phyloP scores from a whole-genome alignment of 1,284 basidiomycete genomes.

The Puccinia polysora region DNA sequence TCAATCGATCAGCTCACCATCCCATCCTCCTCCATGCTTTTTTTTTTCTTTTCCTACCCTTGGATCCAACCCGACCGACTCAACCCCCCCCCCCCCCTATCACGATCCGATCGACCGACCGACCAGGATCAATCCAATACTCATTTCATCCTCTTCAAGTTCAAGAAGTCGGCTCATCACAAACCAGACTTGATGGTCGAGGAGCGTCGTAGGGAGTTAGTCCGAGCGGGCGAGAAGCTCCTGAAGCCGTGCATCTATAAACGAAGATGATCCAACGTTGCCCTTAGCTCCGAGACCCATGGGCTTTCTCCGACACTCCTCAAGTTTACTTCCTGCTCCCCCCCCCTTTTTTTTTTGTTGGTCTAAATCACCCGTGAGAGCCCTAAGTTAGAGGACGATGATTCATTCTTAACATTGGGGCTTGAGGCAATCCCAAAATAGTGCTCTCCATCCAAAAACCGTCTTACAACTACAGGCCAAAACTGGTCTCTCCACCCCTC shows the following conservation, averaged over 20 bases:
- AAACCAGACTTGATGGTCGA: conserved; percentile 56
- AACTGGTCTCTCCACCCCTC: too few relatives aligned
- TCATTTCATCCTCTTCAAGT: conserved; percentile 82
- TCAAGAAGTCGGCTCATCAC: conserved; percentile 62
- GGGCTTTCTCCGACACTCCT: too few relatives aligned
- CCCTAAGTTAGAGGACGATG: too few relatives aligned
- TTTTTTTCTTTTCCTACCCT: neutral
- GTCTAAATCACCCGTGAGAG: too few relatives aligned
- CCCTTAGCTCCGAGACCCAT: too few relatives aligned
- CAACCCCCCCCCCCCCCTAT: neutral
- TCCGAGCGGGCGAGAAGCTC: conserved; percentile 61
- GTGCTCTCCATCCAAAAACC: too few relatives aligned
- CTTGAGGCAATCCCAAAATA: too few relatives aligned
- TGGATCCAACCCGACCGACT: neutral
- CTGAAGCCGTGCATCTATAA: conserved; percentile 97
- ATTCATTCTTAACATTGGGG: too few relatives aligned
- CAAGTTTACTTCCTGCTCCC: too few relatives aligned
- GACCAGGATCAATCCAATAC: conserved; percentile 71
- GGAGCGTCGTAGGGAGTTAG: too few relatives aligned
- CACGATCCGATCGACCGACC: neutral
- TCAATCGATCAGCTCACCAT: conserved; percentile 47
- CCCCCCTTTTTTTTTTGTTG: too few relatives aligned
- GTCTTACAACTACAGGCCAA: too few relatives aligned
- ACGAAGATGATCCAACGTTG: conserved; percentile 68
- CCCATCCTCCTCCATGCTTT: neutral